Evolutionary conservation across 495 filamentous ascomycete species (phyloP), one percentile per base, ranked within the genome.

Genomic region (Aspergillus baeticus): DNA sequence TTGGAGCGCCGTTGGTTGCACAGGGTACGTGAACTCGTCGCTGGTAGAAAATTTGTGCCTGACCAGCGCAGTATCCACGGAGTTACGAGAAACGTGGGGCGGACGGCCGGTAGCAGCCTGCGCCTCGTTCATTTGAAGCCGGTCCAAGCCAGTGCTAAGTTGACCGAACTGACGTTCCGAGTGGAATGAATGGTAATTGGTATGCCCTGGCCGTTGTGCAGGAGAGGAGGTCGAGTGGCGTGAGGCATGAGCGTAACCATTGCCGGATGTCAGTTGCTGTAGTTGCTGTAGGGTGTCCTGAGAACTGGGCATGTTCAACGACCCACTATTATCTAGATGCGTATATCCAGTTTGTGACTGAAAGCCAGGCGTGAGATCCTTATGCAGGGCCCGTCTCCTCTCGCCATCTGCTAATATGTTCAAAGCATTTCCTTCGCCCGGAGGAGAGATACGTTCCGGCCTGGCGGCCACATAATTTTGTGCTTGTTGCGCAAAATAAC

Each of bases 101-200:
- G 74, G 69, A 6, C 76, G 69, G 13, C 63, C 68, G 5, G 22
- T 45, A 5, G 56, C 49, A 3, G 46, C 36, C 7, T 73, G 69
- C 4, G 59, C 43, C 17, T 78, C 72, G 39, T 64, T 71, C 4
- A 78, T 10, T 31, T 77, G 68, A 7, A 77, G 50, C 18, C 72
- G 71, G 58, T 62, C 71, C 20, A 77, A 48, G 2, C 66, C 55
- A 1, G 64, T 39, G 33, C 35, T 65, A 8, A 78, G 53, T 38
- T 78, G 73, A 20, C 72, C 71, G 13, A 73, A 58, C 34, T 74
- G 70, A 49, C 57, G 70, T 18, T 78, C 75, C 0, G 75, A 76
- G 48, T 72, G 69, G 62, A 72, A 78, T 2, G 72, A 75, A 3
- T 70, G 71, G 41, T 69, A 72, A 0, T 71, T 48, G 7, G 69